phyloP scores from a whole-genome alignment of 495 filamentous ascomycete species.

The Cenococcum geophilum region DNA sequence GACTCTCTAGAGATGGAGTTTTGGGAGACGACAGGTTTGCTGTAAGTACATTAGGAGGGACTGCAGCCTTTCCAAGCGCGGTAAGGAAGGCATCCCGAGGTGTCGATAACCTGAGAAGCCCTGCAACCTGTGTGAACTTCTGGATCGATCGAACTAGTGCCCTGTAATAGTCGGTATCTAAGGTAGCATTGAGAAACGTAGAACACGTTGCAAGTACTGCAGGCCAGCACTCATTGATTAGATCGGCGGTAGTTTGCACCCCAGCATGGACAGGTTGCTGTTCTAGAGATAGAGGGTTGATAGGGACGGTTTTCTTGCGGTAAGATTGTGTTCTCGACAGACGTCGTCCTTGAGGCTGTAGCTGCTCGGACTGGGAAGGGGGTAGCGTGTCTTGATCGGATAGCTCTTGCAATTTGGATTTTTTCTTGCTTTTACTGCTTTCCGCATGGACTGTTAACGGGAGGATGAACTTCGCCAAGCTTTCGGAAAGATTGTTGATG shows the following conservation, averaged over 20 bases:
- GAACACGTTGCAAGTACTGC: conserved; percentile 90
- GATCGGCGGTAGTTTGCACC: conserved; percentile 66
- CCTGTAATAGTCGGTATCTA: conserved; percentile 94
- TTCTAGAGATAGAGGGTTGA: conserved; percentile 72
- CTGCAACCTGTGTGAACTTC: conserved; percentile 91
- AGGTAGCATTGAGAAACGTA: conserved; percentile 82
- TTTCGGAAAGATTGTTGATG: conserved; percentile 80
- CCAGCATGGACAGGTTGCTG: conserved; percentile 63
- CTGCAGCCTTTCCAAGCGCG: conserved; percentile 83
- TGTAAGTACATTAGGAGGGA: conserved; percentile 68
- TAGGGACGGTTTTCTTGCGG: conserved; percentile 51
- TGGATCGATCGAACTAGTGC: conserved; percentile 89
- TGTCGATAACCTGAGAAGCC: conserved; percentile 73
- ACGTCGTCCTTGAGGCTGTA: background rate
- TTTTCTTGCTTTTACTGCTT: conserved; percentile 43
- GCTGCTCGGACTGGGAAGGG: conserved; percentile 1
- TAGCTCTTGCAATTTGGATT: conserved; percentile 24
- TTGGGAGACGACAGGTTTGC: conserved; percentile 48
- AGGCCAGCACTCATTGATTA: conserved; percentile 92
- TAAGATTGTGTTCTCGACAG: conserved; percentile 37
- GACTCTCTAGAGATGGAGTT: conserved; percentile 45
- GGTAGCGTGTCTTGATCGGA: conserved; percentile 5
- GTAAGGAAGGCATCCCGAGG: conserved; percentile 93
- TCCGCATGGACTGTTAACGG: conserved; percentile 74
- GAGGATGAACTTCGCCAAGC: conserved; percentile 84